Evolutionary conservation across 257 asterid species (phyloP).

Genomic region (Lycium barbarum): DNA sequence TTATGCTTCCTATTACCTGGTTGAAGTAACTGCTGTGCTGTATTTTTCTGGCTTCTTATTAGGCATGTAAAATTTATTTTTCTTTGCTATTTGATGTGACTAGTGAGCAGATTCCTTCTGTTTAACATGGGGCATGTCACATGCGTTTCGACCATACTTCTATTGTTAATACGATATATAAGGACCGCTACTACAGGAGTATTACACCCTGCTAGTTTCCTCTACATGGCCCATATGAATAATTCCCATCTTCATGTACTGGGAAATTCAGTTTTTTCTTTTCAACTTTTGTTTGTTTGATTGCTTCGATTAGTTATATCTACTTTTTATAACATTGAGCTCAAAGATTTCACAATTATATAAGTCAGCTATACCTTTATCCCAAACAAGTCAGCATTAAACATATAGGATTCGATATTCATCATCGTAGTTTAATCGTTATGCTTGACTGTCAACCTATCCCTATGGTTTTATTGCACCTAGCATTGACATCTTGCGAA

Average conservation of each 20-base stretch:
- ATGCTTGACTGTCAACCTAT: background rate
- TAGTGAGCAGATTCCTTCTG: slow-evolving; percentile 3
- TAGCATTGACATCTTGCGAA: background rate
- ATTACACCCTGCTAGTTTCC: background rate
- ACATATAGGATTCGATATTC: background rate
- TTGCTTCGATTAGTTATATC: background rate
- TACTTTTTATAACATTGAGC: background rate
- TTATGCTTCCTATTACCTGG: background rate
- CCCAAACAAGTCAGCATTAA: background rate
- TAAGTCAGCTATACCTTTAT: background rate
- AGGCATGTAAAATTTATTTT: background rate
- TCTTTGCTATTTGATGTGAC: background rate
- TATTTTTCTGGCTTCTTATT: background rate
- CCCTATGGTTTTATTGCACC: background rate
- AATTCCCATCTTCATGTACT: background rate
- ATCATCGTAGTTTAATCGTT: background rate
- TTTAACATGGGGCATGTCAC: background rate
- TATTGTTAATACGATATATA: too few species aligned
- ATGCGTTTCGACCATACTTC: background rate
- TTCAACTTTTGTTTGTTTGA: background rate
- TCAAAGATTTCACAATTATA: background rate
- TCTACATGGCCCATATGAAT: background rate
- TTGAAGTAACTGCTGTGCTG: background rate
- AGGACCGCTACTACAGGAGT: too few species aligned
- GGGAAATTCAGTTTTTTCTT: background rate